Conservation (phyloP, 371 early-diverging fungal genomes). For the Mycotypha africana region DNA sequence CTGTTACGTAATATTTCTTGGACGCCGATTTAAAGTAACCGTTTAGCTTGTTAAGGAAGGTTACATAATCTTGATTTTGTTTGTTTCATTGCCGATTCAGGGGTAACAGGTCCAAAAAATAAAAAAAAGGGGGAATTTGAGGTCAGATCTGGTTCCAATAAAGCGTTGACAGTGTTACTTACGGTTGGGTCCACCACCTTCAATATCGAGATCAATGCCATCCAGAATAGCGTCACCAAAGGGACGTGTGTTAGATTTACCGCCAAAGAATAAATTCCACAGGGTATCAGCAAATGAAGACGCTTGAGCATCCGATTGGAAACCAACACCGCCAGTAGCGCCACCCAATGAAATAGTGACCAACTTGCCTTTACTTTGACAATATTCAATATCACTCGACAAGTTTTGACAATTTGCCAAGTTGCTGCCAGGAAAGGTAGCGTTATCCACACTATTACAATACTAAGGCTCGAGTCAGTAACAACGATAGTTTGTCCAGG, state of each 20-base stretch:
- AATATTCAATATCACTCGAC: slow-evolving; percentile 46
- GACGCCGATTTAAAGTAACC: slow-evolving; percentile 24
- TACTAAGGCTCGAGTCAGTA: slow-evolving; percentile 8
- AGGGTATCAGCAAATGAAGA: slow-evolving; percentile 46
- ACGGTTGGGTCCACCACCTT: slow-evolving; percentile 49
- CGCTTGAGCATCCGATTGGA: slow-evolving; percentile 36
- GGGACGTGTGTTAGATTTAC: slow-evolving; percentile 44
- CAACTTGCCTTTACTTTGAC: slow-evolving; percentile 51
- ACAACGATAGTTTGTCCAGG: too few species aligned
- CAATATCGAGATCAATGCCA: slow-evolving; percentile 61
- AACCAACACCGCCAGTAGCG: slow-evolving; percentile 48
- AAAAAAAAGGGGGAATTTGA: too few species aligned
- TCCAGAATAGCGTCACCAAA: slow-evolving; percentile 56
- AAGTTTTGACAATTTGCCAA: slow-evolving; percentile 49
- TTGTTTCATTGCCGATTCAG: too few species aligned
- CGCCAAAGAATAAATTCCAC: slow-evolving; percentile 58
- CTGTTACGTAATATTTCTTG: slow-evolving; percentile 62
- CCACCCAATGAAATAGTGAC: slow-evolving; percentile 57
- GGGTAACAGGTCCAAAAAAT: too few species aligned
- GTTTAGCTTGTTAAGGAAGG: slow-evolving; percentile 45
- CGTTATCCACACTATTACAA: slow-evolving; percentile 39
- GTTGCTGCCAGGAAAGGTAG: slow-evolving; percentile 43
- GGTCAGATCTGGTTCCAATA: too few species aligned
- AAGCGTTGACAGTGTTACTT: slow-evolving; percentile 15
- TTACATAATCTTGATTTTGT: slow-evolving; percentile 51